phyloP scores from a whole-genome alignment of 192 early-diverging fungal species.

The Allomyces macrogynus region DNA sequence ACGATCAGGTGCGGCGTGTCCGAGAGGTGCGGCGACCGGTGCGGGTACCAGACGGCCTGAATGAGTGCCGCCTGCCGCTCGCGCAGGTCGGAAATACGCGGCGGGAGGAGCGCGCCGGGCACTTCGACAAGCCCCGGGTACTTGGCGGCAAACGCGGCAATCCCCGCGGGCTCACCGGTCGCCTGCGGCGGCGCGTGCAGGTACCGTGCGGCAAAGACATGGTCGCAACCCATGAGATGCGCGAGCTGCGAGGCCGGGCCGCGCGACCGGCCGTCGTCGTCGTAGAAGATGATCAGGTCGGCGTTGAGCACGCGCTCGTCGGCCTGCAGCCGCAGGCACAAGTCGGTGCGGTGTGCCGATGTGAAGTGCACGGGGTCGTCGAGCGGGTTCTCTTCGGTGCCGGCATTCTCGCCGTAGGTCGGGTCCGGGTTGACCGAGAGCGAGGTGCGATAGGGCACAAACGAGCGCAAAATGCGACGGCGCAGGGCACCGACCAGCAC shows the following conservation, averaged over 20 bases:
- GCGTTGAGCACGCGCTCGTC: not conserved
- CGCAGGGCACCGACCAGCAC: not conserved
- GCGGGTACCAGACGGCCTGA: not conserved
- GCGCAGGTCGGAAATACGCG: not conserved
- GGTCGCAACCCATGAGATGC: not conserved
- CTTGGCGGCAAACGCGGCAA: not conserved
- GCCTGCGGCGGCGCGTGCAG: not conserved
- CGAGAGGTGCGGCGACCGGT: not conserved
- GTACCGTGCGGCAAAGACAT: not conserved
- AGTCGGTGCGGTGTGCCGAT: not conserved
- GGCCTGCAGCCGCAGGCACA: not conserved
- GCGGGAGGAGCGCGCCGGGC: not conserved
- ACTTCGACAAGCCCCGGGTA: not conserved
- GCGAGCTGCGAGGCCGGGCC: not conserved
- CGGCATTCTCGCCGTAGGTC: too few species aligned
- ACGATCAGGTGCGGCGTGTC: not conserved
- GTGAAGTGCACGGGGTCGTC: too few species aligned
- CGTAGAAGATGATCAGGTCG: not conserved
- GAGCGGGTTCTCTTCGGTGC: too few species aligned
- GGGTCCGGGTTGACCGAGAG: too few species aligned
- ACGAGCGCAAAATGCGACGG: not conserved
- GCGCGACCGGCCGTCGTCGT: not conserved
- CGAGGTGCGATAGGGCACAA: too few species aligned
- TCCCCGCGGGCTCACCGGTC: not conserved
- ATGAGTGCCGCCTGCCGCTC: not conserved